phyloP scores from a whole-genome alignment of 202 grass and related monocot genomes.

The Alloteropsis angusta region DNA sequence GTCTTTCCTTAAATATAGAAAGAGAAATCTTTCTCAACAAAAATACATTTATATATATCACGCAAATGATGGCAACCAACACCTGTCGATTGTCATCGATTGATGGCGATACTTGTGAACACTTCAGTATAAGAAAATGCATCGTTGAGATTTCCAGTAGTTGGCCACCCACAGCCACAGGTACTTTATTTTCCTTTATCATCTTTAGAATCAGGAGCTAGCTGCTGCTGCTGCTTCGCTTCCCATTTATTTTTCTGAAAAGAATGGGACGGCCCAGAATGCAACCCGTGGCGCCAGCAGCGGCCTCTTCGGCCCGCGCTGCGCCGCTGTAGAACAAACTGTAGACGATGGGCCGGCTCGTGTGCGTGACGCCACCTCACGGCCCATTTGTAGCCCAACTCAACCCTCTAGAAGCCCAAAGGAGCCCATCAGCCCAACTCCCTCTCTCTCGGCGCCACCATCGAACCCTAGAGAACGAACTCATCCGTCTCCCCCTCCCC shows the following conservation, averaged over 20 bases:
- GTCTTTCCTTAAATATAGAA: not conserved
- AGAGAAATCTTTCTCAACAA: not conserved
- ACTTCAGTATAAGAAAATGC: not conserved
- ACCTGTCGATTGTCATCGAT: not conserved
- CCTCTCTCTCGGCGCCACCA: not conserved
- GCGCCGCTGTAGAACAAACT: not conserved
- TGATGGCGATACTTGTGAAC: not conserved
- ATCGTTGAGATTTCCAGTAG: slow-evolving; percentile 7
- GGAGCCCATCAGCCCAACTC: not conserved
- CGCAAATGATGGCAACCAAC: slow-evolving; percentile 5
- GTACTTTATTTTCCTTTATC: not conserved
- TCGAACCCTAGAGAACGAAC: not conserved
- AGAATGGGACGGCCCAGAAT: not conserved
- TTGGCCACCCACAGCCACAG: not conserved
- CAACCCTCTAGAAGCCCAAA: not conserved
- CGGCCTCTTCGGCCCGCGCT: too few relatives aligned
- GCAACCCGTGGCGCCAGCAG: not conserved
- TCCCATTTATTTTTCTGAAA: not conserved
- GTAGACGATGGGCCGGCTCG: not conserved
- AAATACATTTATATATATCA: not conserved
- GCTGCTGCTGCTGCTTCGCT: not conserved
- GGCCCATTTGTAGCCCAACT: not conserved
- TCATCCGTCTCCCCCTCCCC: not conserved
- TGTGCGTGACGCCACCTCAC: too few relatives aligned
- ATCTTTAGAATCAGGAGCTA: not conserved